Conservation (phyloP, 106 monocot genomes). For the Dendrobium chrysotoxum region DNA sequence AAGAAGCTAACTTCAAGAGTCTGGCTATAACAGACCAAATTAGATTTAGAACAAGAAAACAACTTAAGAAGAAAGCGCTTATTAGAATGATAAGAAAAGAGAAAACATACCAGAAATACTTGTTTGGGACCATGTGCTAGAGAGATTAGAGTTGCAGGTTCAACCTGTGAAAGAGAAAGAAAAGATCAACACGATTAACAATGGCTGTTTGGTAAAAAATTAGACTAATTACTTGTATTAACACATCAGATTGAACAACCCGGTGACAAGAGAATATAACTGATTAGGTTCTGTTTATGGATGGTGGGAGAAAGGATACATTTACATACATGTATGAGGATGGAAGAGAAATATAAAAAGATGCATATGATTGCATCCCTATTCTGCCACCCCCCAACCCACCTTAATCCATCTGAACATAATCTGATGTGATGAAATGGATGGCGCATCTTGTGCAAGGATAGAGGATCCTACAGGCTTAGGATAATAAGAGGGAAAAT, state of each 20-base stretch:
- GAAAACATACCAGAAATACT: constrained; percentile 83
- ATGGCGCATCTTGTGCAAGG: background rate
- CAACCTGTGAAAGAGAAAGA: constrained; percentile 47
- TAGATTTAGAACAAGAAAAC: background rate
- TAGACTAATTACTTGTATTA: background rate
- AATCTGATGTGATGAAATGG: background rate
- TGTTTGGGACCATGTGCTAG: constrained; percentile 94
- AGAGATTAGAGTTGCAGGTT: constrained; percentile 88
- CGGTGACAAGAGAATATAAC: background rate
- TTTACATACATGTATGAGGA: background rate
- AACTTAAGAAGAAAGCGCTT: background rate
- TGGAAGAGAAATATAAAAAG: background rate
- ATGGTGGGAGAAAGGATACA: background rate
- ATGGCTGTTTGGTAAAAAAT: background rate
- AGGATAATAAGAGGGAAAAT: background rate
- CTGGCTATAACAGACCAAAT: background rate
- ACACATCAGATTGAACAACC: background rate
- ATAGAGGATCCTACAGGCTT: background rate
- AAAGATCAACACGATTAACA: background rate
- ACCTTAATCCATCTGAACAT: background rate
- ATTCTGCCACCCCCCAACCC: background rate
- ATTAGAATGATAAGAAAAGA: background rate
- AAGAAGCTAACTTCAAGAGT: background rate
- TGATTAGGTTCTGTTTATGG: background rate
- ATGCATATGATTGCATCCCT: background rate